These are phyloP conservation scores for Beauveria asiatica DNA, from an alignment of 2,329 filamentous ascomycete species.

Conservation along the genomic window DNA sequence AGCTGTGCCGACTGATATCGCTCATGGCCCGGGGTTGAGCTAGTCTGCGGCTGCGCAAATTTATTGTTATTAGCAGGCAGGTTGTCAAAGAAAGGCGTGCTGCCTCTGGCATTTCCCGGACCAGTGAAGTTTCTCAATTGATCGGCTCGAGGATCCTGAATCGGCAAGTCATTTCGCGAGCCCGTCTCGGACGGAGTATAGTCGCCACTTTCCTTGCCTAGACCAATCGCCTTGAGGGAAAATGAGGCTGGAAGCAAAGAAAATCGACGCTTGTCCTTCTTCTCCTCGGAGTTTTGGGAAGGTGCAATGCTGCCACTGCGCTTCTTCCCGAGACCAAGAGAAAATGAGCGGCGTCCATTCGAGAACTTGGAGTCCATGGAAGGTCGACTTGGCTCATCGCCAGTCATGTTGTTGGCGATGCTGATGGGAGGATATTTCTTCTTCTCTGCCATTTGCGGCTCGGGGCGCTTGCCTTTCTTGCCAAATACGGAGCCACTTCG, in stretches of 20 bases:
- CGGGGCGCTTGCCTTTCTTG: slow-evolving; percentile 41
- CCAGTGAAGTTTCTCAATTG: slow-evolving; percentile 25
- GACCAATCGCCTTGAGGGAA: slow-evolving; percentile 55
- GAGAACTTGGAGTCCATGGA: slow-evolving; percentile 63
- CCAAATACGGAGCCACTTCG: slow-evolving; percentile 76
- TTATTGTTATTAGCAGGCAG: slow-evolving; percentile 7
- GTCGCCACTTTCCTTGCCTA: slow-evolving; percentile 46
- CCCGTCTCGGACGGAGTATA: slow-evolving; percentile 36
- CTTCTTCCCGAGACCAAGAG: slow-evolving; percentile 61
- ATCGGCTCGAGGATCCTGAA: slow-evolving; percentile 34
- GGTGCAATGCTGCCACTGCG: slow-evolving; percentile 56
- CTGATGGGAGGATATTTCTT: slow-evolving; percentile 83
- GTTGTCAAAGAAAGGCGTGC: slow-evolving; percentile 32
- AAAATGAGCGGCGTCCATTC: slow-evolving; percentile 54
- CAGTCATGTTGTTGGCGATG: slow-evolving; percentile 66
- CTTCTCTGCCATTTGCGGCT: slow-evolving; percentile 52
- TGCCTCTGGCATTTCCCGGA: slow-evolving; percentile 27
- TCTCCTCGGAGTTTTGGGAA: slow-evolving; percentile 49
- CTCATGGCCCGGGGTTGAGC: slow-evolving; percentile 30
- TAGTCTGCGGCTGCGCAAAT: slow-evolving; percentile 10
- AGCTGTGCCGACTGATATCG: slow-evolving; percentile 33
- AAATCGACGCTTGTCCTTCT: slow-evolving; percentile 55
- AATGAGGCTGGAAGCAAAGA: slow-evolving; percentile 60
- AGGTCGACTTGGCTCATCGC: slow-evolving; percentile 44
- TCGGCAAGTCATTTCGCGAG: slow-evolving; percentile 45